phyloP scores from a whole-genome alignment of 2,329 filamentous ascomycete species.

The Allantophomopsis lycopodina region DNA sequence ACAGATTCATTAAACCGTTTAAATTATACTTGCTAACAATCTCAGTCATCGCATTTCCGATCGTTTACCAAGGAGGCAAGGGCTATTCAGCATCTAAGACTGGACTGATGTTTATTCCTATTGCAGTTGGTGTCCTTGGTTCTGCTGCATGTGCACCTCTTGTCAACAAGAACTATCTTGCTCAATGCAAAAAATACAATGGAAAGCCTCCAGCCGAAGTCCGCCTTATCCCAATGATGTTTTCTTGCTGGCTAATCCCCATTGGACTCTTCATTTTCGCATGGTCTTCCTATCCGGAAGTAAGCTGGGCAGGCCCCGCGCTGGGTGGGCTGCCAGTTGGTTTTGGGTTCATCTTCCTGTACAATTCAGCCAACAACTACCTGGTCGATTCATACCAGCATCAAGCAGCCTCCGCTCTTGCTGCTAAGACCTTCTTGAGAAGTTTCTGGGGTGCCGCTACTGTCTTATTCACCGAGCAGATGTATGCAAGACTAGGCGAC shows the following conservation, averaged over 20 bases:
- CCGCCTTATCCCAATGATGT: conserved; percentile 74
- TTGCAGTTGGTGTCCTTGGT: conserved; percentile 60
- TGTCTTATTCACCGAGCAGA: conserved; percentile 66
- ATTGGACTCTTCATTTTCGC: conserved; percentile 54
- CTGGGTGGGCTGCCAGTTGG: conserved; percentile 39
- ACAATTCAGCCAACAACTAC: conserved; percentile 39
- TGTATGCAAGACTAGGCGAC: conserved; percentile 57
- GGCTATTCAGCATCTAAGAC: conserved; percentile 61
- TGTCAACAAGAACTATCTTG: conserved; percentile 73
- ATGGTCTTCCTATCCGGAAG: conserved; percentile 43
- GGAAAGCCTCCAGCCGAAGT: conserved; percentile 66
- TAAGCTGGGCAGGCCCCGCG: conserved; percentile 42
- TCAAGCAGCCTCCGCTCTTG: conserved; percentile 65
- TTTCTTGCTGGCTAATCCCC: conserved; percentile 59
- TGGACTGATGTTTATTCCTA: conserved; percentile 76
- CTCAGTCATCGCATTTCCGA: conserved; percentile 22
- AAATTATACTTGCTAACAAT: neutral
- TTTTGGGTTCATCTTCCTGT: conserved; percentile 47
- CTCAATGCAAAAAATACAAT: conserved; percentile 42
- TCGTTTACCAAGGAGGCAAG: conserved; percentile 63
- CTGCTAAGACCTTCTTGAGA: conserved; percentile 67
- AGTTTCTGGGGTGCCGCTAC: conserved; percentile 64
- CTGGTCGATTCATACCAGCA: conserved; percentile 46
- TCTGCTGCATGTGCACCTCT: conserved; percentile 55
- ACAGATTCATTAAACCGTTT: no score